phyloP scores from a whole-genome alignment of 768 basidiomycete genomes.

The Boletus edulis region DNA sequence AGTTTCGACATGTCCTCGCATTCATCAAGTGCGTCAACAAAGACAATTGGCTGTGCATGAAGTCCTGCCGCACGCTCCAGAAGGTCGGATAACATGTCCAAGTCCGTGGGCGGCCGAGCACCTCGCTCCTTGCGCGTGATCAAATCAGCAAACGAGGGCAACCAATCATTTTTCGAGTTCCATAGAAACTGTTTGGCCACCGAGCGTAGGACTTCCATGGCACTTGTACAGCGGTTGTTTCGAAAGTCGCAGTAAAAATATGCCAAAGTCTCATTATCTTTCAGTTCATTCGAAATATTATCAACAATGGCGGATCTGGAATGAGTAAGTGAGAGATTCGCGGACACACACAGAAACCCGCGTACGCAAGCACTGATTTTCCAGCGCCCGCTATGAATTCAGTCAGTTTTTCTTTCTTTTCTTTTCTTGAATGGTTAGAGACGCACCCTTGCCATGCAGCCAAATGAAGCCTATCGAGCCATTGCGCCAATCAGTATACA shows the following conservation, averaged over 20 bases:
- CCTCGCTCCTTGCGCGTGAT: constrained; percentile 1
- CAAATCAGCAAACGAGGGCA: neutral
- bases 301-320: neutral
- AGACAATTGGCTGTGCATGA: neutral
- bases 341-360: neutral
- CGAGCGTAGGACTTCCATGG: constrained; percentile 1
- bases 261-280: neutral
- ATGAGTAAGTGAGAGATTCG: neutral
- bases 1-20: constrained; percentile 1
- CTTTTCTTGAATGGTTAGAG: neutral
- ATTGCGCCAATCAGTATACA: neutral
- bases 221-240: neutral
- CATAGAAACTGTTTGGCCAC: neutral
- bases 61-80: neutral
- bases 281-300: neutral
- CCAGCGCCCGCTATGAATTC: neutral
- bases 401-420: neutral
- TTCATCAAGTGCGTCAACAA: constrained; percentile 15
- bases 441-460: constrained; percentile 3
- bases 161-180: neutral
- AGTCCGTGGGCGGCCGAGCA: neutral
- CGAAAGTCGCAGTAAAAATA: constrained; percentile 14
- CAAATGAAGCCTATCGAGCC: neutral
- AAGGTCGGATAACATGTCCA: neutral
- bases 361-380: neutral